A percentile compares a stretch with the other conserved stretches of the same genome.
Evolutionary conservation across 116 monocot species (phyloP).

Genomic region (Cymodocea nodosa): DNA sequence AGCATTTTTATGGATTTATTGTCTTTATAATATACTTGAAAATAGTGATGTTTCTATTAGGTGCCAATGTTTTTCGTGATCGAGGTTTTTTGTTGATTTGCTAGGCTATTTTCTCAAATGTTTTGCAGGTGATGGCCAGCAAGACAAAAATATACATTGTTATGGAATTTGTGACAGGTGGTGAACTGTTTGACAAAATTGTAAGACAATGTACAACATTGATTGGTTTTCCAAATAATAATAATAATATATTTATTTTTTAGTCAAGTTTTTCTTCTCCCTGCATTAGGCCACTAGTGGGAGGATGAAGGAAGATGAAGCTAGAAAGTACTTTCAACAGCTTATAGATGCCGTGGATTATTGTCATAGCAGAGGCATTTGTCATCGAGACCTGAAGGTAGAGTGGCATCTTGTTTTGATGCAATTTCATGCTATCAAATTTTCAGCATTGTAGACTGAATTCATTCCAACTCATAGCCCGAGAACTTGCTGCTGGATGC

Average conservation of each 20-base stretch:
- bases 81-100: too few relatives aligned
- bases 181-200: constrained; percentile 93
- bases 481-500: constrained; percentile 69
- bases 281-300: constrained; percentile 41
- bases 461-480: constrained; percentile 30
- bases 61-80: too few relatives aligned
- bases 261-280: neutral
- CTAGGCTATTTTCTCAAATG: neutral
- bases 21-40: too few relatives aligned
- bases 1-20: too few relatives aligned
- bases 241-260: neutral
- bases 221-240: neutral
- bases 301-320: constrained; percentile 82
- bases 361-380: constrained; percentile 89
- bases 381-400: constrained; percentile 90
- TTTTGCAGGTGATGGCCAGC: constrained; percentile 89
- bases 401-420: constrained; percentile 3
- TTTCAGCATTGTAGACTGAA: neutral
- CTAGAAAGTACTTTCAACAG: constrained; percentile 87
- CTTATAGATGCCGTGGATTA: constrained; percentile 89
- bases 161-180: constrained; percentile 80
- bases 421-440: neutral
- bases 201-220: constrained; percentile 26
- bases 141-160: constrained; percentile 95
- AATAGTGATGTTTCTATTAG: too few relatives aligned